Percentiles rank a stretch among this genome's conserved stretches.
Conservation (phyloP, 2,329 filamentous ascomycete genomes). For the Xylariaceae sp. region DNA sequence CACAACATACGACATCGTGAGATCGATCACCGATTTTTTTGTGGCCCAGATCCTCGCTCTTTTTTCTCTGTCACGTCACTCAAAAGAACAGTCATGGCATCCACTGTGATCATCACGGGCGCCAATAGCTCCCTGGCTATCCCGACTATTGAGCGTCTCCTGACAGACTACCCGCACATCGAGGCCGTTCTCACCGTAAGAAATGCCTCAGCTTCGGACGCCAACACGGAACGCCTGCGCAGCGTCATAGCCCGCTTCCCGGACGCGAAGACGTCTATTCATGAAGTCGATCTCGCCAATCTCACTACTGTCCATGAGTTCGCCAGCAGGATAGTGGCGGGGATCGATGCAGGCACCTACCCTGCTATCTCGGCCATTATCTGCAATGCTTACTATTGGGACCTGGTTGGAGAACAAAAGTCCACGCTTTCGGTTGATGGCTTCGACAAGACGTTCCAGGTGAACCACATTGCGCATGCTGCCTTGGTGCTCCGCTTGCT, state of each 20-base stretch:
- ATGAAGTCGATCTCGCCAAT: conserved; percentile 34
- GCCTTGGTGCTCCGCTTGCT: conserved; percentile 37
- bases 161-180: conserved; percentile 20
- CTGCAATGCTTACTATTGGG: conserved; percentile 39
- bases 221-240: conserved; percentile 29
- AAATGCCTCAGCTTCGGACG: conserved; percentile 22
- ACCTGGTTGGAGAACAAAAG: conserved; percentile 25
- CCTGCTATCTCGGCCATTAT: conserved; percentile 35
- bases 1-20: too few relatives aligned
- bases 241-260: conserved; percentile 26
- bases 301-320: conserved; percentile 35
- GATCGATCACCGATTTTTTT: too few relatives aligned
- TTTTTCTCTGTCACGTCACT: neutral
- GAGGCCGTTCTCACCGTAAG: conserved; percentile 34
- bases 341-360: conserved; percentile 28
- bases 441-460: conserved; percentile 37
- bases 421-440: conserved; percentile 34
- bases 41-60: too few relatives aligned
- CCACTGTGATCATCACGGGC: conserved; percentile 35
- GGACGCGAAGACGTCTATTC: conserved; percentile 36
- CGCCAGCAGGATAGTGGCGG: conserved; percentile 25
- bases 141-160: conserved; percentile 21
- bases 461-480: conserved; percentile 37
- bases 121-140: conserved; percentile 36
- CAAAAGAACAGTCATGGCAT: conserved; percentile 22